A percentile compares a stretch with the other conserved stretches of the same genome.
Conservation (phyloP, 805 yeast species). For the Wickerhamomyces bovis region DNA sequence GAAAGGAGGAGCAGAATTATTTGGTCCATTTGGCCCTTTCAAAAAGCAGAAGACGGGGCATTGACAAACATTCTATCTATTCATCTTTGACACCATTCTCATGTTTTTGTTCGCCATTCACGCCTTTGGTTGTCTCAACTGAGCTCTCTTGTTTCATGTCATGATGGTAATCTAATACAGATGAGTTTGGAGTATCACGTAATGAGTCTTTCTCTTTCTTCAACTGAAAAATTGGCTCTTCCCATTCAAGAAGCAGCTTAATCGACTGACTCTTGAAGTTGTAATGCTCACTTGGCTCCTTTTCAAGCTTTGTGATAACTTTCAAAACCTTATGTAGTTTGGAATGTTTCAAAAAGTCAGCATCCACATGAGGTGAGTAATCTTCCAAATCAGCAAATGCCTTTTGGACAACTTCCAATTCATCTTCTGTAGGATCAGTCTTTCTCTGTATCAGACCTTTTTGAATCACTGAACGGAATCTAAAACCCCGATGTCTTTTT, state of each 20-base stretch:
- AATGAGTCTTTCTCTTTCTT: constrained; percentile 27
- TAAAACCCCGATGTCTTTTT: constrained; percentile 1
- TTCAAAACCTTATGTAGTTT: constrained; percentile 48
- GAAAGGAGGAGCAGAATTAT: too few relatives aligned
- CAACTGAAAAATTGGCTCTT: constrained; percentile 29
- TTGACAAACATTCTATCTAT: background rate
- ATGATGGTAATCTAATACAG: constrained; percentile 3
- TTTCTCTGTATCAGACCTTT: constrained; percentile 41
- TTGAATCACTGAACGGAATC: constrained; percentile 43
- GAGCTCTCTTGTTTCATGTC: background rate
- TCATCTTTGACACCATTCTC: background rate
- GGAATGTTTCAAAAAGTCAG: constrained; percentile 36
- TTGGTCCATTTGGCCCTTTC: background rate
- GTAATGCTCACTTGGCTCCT: constrained; percentile 37
- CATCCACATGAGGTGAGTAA: constrained; percentile 31
- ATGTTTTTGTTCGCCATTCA: background rate
- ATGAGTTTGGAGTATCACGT: constrained; percentile 15
- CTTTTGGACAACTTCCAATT: constrained; percentile 19
- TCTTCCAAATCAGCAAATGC: constrained; percentile 36
- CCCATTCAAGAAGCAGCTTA: constrained; percentile 38
- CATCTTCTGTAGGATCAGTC: constrained; percentile 35
- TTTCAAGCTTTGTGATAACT: constrained; percentile 36
- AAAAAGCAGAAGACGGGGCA: background rate
- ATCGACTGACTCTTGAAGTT: constrained; percentile 40
- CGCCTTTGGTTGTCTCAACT: background rate